A percentile compares a stretch with the other conserved stretches of the same genome.
Evolutionary conservation across 805 yeast genomes (phyloP).

Genomic region (Saturnispora zaruensis): DNA sequence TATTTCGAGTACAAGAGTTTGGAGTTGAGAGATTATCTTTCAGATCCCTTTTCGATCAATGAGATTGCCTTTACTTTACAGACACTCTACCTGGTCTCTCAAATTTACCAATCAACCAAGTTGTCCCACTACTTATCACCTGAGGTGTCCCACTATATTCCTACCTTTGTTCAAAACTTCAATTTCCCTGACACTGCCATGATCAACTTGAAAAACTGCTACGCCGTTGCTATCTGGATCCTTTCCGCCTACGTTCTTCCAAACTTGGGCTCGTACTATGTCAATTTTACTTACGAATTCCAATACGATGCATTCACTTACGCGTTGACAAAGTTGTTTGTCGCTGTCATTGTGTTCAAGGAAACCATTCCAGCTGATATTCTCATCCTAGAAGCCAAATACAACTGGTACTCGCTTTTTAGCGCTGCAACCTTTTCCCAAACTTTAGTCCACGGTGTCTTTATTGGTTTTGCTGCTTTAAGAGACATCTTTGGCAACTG

Average conservation of each 20-base stretch:
- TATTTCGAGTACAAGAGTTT: constrained; percentile 21
- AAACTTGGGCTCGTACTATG: constrained; percentile 37
- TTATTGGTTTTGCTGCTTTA: constrained; percentile 31
- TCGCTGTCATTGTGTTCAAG: constrained; percentile 32
- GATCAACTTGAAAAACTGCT: constrained; percentile 26
- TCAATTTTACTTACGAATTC: constrained; percentile 47
- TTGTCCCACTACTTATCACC: constrained; percentile 22
- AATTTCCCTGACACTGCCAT: constrained; percentile 32
- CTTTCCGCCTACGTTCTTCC: constrained; percentile 35
- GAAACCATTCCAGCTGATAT: constrained; percentile 18
- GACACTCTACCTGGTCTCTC: constrained; percentile 14
- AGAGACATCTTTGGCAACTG: constrained; percentile 39
- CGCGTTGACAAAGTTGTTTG: constrained; percentile 37
- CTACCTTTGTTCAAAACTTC: constrained; percentile 14
- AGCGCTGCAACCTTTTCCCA: constrained; percentile 4
- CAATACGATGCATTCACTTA: constrained; percentile 45
- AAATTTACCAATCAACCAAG: constrained; percentile 15
- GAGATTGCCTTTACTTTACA: constrained; percentile 21
- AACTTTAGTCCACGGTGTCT: constrained; percentile 17
- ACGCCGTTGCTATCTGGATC: constrained; percentile 36
- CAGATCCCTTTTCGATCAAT: constrained; percentile 28
- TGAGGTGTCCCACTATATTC: constrained; percentile 19
- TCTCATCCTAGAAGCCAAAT: constrained; percentile 26
- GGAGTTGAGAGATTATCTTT: constrained; percentile 25
- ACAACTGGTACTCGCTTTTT: constrained; percentile 23